Conservation (phyloP, 306 rosid genomes). For the Lithocarpus polystachyus region DNA sequence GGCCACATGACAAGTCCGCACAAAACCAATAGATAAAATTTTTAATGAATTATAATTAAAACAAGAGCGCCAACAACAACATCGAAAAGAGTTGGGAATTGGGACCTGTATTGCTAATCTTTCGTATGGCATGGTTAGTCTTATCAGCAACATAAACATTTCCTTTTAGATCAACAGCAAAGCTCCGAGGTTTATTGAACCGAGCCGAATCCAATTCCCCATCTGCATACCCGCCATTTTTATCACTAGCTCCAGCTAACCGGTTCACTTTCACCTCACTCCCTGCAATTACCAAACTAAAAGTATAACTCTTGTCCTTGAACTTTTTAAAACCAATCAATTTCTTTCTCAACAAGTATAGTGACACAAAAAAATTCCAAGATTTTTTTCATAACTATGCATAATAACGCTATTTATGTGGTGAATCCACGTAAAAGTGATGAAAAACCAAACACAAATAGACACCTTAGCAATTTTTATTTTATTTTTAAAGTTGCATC, state of each 20-base stretch:
- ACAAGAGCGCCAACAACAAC: not conserved
- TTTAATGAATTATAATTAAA: not conserved
- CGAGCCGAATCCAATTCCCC: slow-evolving; percentile 48
- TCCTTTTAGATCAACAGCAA: slow-evolving; percentile 58
- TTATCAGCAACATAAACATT: slow-evolving; percentile 68
- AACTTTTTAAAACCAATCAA: no score
- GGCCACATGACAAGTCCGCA: no score
- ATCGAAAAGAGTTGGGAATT: not conserved
- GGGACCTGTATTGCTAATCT: slow-evolving; percentile 51
- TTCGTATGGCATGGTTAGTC: slow-evolving; percentile 44
- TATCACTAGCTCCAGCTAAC: slow-evolving; percentile 49
- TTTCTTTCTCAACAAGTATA: no score
- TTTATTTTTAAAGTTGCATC: no score
- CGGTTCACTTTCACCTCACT: slow-evolving; percentile 20
- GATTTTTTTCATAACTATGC: no score
- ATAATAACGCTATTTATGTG: no score
- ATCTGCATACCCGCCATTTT: slow-evolving; percentile 47
- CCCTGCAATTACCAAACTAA: slow-evolving; percentile 30
- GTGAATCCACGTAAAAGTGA: no score
- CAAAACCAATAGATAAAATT: no score
- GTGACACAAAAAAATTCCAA: no score
- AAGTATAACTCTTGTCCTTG: not conserved
- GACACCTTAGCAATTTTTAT: no score
- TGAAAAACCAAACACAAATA: no score
- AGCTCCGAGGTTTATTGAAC: slow-evolving; percentile 51